Conservation (phyloP, 1,284 basidiomycete genomes). For the Takashimella koratensis region DNA sequence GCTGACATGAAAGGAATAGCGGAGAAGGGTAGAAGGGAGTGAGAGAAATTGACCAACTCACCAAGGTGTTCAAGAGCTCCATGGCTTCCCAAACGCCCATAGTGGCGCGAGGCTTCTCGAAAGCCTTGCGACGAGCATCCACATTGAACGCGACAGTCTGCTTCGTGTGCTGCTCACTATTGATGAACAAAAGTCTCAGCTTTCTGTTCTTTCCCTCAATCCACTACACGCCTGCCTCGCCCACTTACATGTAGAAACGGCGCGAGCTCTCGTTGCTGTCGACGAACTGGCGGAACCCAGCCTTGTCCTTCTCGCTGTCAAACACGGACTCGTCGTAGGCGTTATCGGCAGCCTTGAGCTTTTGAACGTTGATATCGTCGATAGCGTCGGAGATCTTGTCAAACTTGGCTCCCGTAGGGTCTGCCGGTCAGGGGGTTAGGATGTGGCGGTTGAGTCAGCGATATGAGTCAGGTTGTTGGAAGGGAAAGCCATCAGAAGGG, state of each 20-base stretch:
- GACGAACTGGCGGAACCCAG: constrained; percentile 4
- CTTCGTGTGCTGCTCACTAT: constrained; percentile 7
- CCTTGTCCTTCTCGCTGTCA: constrained; percentile 3
- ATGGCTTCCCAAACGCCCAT: constrained; percentile 7
- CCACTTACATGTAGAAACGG: constrained; percentile 67
- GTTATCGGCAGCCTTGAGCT: background rate
- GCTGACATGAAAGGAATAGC: no score
- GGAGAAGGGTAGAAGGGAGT: no score
- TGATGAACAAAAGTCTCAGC: no score
- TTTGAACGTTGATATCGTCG: constrained; percentile 5
- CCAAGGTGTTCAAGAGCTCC: constrained; percentile 2
- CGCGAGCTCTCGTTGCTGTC: constrained; percentile 3
- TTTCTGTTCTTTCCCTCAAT: no score
- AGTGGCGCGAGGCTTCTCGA: constrained; percentile 4
- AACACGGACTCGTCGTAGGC: constrained; percentile 3
- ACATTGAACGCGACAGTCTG: constrained; percentile 8
- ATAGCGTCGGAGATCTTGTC: constrained; percentile 4
- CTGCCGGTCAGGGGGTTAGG: no score
- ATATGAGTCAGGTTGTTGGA: no score
- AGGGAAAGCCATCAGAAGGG: no score
- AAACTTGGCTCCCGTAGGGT: constrained; percentile 1
- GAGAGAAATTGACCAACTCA: no score
- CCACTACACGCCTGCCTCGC: no score
- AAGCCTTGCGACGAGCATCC: constrained; percentile 3
- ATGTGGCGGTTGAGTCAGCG: no score